Percentiles rank a stretch among this genome's conserved stretches.
Conservation (phyloP, 164 flowering plant species). For the Pachysandra terminalis region DNA sequence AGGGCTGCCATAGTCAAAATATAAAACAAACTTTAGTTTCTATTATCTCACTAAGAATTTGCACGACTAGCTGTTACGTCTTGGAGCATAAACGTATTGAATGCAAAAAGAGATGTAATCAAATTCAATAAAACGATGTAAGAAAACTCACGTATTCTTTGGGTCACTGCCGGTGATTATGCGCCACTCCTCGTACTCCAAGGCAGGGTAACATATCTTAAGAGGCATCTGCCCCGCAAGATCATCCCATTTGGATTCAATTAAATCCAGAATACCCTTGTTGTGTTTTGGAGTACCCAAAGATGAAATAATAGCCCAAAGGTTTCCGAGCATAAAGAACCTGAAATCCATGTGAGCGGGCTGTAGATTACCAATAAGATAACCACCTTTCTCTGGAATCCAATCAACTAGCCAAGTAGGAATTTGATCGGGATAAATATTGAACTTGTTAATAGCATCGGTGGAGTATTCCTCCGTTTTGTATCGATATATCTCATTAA, state of each 20-base stretch:
- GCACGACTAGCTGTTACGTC: too few species aligned
- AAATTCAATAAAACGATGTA: background rate
- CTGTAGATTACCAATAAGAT: slow-evolving; percentile 82
- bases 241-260: slow-evolving; percentile 91
- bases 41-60: background rate
- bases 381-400: slow-evolving; percentile 85
- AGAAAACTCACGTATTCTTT: slow-evolving; percentile 79
- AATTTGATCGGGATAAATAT: slow-evolving; percentile 90
- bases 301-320: slow-evolving; percentile 89
- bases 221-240: slow-evolving; percentile 79
- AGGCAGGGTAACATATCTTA: slow-evolving; percentile 80
- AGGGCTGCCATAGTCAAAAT: slow-evolving; percentile 50
- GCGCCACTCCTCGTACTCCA: slow-evolving; percentile 84
- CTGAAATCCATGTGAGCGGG: slow-evolving; percentile 97
- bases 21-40: background rate
- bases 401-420: slow-evolving; percentile 87
- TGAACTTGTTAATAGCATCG: slow-evolving; percentile 88
- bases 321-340: slow-evolving; percentile 85
- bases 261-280: slow-evolving; percentile 64
- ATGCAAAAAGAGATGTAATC: background rate
- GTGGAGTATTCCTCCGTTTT: slow-evolving; percentile 90
- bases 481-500: slow-evolving; percentile 87
- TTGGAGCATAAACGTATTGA: too few species aligned
- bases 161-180: slow-evolving; percentile 91
- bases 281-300: slow-evolving; percentile 74